Conservation (phyloP, 768 basidiomycete genomes). For the Termitomyces sp. region DNA sequence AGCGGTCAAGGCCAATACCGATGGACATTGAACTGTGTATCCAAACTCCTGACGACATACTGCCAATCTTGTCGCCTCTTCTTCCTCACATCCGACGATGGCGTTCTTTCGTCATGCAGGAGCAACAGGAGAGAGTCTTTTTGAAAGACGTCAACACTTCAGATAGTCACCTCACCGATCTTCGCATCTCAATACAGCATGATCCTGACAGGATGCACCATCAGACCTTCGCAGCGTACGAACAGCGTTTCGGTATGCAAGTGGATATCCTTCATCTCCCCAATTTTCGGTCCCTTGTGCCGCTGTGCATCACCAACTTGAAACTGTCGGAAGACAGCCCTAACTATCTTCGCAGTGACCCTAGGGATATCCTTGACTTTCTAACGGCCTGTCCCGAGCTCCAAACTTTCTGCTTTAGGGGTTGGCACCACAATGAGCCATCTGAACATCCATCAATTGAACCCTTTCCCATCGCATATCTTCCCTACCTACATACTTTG, state of each 20-base stretch:
- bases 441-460: conserved; percentile 23
- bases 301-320: conserved; percentile 53
- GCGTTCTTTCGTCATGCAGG: conserved; percentile 43
- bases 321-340: conserved; percentile 47
- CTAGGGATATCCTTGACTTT: conserved; percentile 52
- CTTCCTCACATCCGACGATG: conserved; percentile 54
- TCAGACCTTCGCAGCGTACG: conserved; percentile 25
- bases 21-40: conserved; percentile 52
- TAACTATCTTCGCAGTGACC: conserved; percentile 31
- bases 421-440: conserved; percentile 48
- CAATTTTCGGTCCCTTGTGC: conserved; percentile 30
- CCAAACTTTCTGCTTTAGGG: conserved; percentile 51
- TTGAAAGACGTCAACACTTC: conserved; percentile 19
- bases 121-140: conserved; percentile 26
- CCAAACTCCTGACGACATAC: conserved; percentile 41
- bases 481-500: conserved; percentile 57
- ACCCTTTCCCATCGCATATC: conserved; percentile 36
- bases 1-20: conserved; percentile 45
- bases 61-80: conserved; percentile 62
- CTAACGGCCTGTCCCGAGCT: conserved; percentile 57
- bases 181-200: conserved; percentile 32
- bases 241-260: conserved; percentile 35
- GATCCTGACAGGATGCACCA: conserved; percentile 24
- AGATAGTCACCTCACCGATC: conserved; percentile 25
- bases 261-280: conserved; percentile 49